Evolutionary conservation across 164 flowering plant species (phyloP).

Genomic region (Hamamelis virginiana): DNA sequence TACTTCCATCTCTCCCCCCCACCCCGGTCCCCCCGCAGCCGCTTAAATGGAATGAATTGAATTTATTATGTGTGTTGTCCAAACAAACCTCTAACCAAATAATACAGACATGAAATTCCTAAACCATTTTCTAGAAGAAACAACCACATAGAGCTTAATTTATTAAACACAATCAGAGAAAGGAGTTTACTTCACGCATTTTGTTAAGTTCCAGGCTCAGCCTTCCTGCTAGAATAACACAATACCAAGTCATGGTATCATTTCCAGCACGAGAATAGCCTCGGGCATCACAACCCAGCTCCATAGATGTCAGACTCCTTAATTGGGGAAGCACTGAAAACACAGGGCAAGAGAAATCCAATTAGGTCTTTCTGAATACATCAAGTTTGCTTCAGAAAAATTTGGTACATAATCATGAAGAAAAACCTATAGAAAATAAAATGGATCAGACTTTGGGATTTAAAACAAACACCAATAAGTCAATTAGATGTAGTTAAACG

Average conservation of each 20-base stretch:
- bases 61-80: too few species aligned
- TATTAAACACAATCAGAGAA: slow-evolving; percentile 2
- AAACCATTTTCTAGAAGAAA: background rate
- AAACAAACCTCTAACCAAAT: background rate
- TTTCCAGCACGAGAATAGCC: slow-evolving; percentile 89
- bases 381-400: background rate
- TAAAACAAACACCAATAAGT: background rate
- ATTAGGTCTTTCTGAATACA: background rate
- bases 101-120: background rate
- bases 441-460: background rate
- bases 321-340: slow-evolving; percentile 83
- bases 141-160: background rate
- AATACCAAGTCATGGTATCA: slow-evolving; percentile 75
- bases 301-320: slow-evolving; percentile 74
- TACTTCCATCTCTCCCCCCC: too few species aligned
- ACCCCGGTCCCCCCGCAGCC: too few species aligned
- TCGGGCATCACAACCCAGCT: slow-evolving; percentile 88
- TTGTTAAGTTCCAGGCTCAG: slow-evolving; percentile 66
- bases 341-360: slow-evolving; percentile 3
- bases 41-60: too few species aligned
- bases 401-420: background rate
- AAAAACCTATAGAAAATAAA: background rate
- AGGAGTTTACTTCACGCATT: slow-evolving; percentile 79
- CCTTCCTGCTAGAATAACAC: slow-evolving; percentile 85
- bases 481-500: background rate